A percentile compares a stretch with the other conserved stretches of the same genome.
Evolutionary conservation across 768 basidiomycete species (phyloP).

Genomic region (Termitomyces sp.): DNA sequence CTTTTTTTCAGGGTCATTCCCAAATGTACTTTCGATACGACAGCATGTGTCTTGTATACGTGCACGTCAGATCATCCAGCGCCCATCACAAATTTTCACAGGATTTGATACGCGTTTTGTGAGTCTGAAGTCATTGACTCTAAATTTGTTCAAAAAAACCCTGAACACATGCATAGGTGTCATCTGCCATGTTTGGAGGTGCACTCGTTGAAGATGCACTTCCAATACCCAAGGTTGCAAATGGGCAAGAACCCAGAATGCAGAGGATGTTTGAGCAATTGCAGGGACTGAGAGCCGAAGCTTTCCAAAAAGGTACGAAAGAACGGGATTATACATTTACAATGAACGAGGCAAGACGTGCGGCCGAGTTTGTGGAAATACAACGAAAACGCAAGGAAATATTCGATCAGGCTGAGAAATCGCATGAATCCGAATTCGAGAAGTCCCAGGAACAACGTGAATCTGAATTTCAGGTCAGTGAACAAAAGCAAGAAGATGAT

Average conservation of each 20-base stretch:
- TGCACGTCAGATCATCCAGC: no score
- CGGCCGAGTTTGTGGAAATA: not conserved
- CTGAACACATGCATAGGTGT: not conserved
- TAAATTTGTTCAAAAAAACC: not conserved
- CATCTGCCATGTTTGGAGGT: not conserved
- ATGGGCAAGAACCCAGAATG: not conserved
- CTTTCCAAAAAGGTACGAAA: not conserved
- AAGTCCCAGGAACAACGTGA: not conserved
- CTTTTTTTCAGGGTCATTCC: no score
- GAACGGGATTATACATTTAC: not conserved
- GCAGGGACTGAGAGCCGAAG: not conserved
- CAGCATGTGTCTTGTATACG: no score
- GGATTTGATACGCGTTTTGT: not conserved
- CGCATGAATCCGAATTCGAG: not conserved
- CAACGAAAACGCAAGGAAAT: not conserved
- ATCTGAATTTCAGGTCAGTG: not conserved
- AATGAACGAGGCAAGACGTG: constrained; percentile 1
- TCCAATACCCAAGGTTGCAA: not conserved
- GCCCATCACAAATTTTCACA: no score
- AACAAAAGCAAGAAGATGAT: not conserved
- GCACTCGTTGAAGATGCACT: not conserved
- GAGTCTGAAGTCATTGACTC: not conserved
- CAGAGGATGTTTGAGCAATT: not conserved
- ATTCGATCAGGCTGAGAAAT: not conserved
- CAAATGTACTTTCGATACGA: no score